Conservation (phyloP, 805 yeast genomes). For the Nakazawaea wickerhamii region DNA sequence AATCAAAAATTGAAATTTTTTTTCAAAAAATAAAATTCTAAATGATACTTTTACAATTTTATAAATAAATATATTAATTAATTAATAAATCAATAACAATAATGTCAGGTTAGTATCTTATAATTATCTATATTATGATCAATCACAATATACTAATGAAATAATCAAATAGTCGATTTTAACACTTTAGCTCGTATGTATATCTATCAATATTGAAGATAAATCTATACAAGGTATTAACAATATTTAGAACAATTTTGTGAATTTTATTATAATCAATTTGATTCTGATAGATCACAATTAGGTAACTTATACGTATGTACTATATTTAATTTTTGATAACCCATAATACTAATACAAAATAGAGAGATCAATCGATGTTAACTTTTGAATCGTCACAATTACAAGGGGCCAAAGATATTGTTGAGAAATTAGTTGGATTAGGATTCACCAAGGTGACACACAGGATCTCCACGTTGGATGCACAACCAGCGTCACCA, state of each 20-base stretch:
- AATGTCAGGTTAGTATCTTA: too few relatives aligned
- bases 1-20: too few relatives aligned
- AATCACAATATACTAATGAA: too few relatives aligned
- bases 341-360: not conserved
- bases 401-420: constrained; percentile 88
- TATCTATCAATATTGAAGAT: not conserved
- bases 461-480: constrained; percentile 91
- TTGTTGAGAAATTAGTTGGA: constrained; percentile 85
- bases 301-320: constrained; percentile 82
- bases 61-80: too few relatives aligned
- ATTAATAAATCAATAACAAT: too few relatives aligned
- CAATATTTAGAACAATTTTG: constrained; percentile 64
- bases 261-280: constrained; percentile 90
- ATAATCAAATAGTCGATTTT: constrained; percentile 36
- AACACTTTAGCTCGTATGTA: constrained; percentile 38
- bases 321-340: constrained; percentile 12
- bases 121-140: constrained; percentile 14
- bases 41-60: too few relatives aligned
- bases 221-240: not conserved
- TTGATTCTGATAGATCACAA: constrained; percentile 87
- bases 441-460: constrained; percentile 90
- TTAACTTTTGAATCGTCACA: constrained; percentile 93
- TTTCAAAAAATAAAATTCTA: too few relatives aligned
- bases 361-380: constrained; percentile 89
- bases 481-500: constrained; percentile 96